A percentile compares a stretch with the other conserved stretches of the same genome.
phyloP scores from a whole-genome alignment of 768 basidiomycete species.

The Auricularia auricula-judae region DNA sequence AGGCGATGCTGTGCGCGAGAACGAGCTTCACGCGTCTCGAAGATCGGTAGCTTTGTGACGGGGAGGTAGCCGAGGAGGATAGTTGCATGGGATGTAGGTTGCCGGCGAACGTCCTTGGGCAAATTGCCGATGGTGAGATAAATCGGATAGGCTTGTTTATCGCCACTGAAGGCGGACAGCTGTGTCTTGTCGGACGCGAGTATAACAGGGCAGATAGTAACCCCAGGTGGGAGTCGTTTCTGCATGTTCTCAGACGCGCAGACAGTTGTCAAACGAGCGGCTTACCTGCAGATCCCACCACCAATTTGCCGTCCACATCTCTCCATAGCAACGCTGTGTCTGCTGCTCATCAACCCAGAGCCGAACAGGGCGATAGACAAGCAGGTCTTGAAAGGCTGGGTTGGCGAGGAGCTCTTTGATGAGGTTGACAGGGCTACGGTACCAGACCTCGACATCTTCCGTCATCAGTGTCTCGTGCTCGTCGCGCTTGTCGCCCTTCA shows the following conservation, averaged over 20 bases:
- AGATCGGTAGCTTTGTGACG: slow-evolving; percentile 21
- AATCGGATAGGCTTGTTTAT: slow-evolving; percentile 34
- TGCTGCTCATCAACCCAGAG: slow-evolving; percentile 13
- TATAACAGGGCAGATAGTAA: slow-evolving; percentile 31
- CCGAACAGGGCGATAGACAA: slow-evolving; percentile 20
- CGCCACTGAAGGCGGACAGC: slow-evolving; percentile 22
- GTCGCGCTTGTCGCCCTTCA: background rate
- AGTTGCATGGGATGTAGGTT: slow-evolving; percentile 25
- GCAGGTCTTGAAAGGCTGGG: slow-evolving; percentile 16
- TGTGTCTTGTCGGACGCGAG: slow-evolving; percentile 36
- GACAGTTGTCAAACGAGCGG: background rate
- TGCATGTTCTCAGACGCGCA: background rate
- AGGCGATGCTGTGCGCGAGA: slow-evolving; percentile 22
- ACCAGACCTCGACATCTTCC: slow-evolving; percentile 14
- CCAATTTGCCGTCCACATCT: slow-evolving; percentile 29
- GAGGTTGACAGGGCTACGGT: slow-evolving; percentile 16
- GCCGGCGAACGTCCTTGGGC: slow-evolving; percentile 25
- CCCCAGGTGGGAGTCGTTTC: slow-evolving; percentile 5
- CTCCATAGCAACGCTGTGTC: slow-evolving; percentile 17
- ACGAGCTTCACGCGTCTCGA: slow-evolving; percentile 33
- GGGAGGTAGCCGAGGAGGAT: slow-evolving; percentile 31
- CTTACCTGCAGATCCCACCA: slow-evolving; percentile 27
- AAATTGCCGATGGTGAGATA: slow-evolving; percentile 35
- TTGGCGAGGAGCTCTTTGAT: slow-evolving; percentile 18
- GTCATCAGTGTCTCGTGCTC: background rate